Conservation (phyloP, 176 grass and related monocot genomes). For the Carex myosuroides region DNA sequence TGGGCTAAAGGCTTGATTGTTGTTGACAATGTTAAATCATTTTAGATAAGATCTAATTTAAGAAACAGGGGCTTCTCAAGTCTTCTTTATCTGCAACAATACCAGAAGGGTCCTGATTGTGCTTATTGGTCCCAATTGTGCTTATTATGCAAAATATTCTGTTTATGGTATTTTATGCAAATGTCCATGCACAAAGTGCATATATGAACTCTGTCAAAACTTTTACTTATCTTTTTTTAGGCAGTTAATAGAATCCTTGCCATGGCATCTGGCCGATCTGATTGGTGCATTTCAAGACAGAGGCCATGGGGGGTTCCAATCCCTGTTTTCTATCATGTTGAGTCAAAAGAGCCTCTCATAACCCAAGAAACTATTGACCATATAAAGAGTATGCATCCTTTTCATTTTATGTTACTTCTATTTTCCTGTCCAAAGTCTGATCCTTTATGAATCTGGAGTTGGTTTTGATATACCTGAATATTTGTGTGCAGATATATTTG, state of each 20-base stretch:
- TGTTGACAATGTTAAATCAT: no score
- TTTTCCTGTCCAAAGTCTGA: not conserved
- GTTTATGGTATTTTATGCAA: not conserved
- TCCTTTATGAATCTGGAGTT: conserved; percentile 11
- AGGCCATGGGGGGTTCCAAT: conserved; percentile 98
- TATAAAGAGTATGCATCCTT: conserved; percentile 54
- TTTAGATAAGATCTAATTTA: not conserved
- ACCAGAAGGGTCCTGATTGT: not conserved
- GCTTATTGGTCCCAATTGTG: not conserved
- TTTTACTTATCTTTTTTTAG: conserved; percentile 31
- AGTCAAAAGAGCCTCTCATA: conserved; percentile 76
- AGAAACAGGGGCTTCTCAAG: not conserved
- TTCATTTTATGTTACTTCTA: conserved; percentile 1
- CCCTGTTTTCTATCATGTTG: conserved; percentile 88
- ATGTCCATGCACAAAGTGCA: not conserved
- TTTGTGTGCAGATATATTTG: conserved; percentile 60
- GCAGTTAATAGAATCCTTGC: conserved; percentile 90
- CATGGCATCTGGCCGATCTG: conserved; percentile 85
- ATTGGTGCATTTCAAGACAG: conserved; percentile 98
- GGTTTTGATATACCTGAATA: not conserved
- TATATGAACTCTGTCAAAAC: not conserved
- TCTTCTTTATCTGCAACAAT: not conserved
- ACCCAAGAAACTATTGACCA: conserved; percentile 89
- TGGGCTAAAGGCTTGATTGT: no score
- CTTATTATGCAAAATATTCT: not conserved